phyloP scores from a whole-genome alignment of 2,329 filamentous ascomycete genomes.

The Falciphora oryzae region DNA sequence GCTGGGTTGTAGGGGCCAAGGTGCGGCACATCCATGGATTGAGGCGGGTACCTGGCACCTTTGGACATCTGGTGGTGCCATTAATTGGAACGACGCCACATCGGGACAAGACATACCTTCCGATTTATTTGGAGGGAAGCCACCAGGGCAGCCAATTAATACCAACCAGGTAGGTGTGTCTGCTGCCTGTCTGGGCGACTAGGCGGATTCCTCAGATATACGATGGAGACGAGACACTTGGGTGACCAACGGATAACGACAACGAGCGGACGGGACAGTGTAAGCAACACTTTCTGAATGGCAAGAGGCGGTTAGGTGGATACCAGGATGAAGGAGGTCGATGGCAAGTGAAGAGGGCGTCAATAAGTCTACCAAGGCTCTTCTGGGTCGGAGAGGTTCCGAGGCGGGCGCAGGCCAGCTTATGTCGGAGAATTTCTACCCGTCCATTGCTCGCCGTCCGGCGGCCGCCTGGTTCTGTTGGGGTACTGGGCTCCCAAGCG shows the following conservation, averaged over 20 bases:
- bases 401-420: not conserved
- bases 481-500: too few species aligned
- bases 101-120: not conserved
- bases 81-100: not conserved
- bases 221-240: too few species aligned
- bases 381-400: not conserved
- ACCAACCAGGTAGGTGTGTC: not conserved
- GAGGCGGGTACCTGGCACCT: not conserved
- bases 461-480: not conserved
- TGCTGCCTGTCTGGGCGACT: not conserved
- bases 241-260: too few species aligned
- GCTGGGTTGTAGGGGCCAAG: not conserved
- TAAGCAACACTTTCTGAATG: not conserved
- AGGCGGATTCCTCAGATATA: not conserved
- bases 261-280: too few species aligned
- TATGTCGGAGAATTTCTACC: not conserved
- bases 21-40: not conserved
- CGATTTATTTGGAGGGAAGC: not conserved
- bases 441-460: not conserved
- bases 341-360: not conserved
- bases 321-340: not conserved
- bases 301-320: too few species aligned
- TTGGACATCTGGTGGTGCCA: not conserved
- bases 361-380: not conserved
- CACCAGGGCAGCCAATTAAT: not conserved